Evolutionary conservation across 768 basidiomycete species (phyloP), one percentile per base, ranked within the genome.

Genomic region (Phylloporus sp.): DNA sequence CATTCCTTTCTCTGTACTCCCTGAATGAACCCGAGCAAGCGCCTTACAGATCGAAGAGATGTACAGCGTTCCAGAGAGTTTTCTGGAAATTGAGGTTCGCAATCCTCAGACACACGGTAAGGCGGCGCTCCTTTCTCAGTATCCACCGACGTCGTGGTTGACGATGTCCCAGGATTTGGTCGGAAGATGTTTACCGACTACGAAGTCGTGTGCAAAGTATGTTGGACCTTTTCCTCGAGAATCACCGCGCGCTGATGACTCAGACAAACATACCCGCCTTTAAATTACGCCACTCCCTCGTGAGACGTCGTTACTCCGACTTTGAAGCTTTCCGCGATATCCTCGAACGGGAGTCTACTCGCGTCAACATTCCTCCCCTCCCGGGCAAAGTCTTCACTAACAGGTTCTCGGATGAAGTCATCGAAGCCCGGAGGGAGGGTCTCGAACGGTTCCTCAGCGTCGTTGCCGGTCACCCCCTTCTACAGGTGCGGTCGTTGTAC

Each of bases 141-240:
- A 23, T 23, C 3, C 9, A 1, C 21, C 9, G 10, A 35, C 22
- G 23, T 22, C 4, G 11, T 38, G 31, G 17, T 24, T 42, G 9
- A 53, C n/a, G 5, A 23, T 24, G 27, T 29, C 21, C 41, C 1
- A 63, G 93, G 93, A 24, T 92, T 94, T 60, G 95, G 96, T 23
- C 76, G 96, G 59, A 97, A 97, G 78, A 95, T 95, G 94, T 99
- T 90, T 70, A 99, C 96, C 33, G 95, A 98, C 75, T 98, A 98
- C 62, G 96, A 99, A 71, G 85, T 99, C 48, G 86, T 97, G 36
- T 96, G 92, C 78, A 93, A 93, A 81, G 94, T 89, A 48, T 60
- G 52, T 27, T 32, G 33, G 35, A 34, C 29, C 13, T 36, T 45
- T 41, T 44, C 27, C 44, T 39, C 26, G 43, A 21, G 37, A 28